Base-by-base conservation (phyloP, 78 protist genomes). In the Diacronema lutheri region DNA sequence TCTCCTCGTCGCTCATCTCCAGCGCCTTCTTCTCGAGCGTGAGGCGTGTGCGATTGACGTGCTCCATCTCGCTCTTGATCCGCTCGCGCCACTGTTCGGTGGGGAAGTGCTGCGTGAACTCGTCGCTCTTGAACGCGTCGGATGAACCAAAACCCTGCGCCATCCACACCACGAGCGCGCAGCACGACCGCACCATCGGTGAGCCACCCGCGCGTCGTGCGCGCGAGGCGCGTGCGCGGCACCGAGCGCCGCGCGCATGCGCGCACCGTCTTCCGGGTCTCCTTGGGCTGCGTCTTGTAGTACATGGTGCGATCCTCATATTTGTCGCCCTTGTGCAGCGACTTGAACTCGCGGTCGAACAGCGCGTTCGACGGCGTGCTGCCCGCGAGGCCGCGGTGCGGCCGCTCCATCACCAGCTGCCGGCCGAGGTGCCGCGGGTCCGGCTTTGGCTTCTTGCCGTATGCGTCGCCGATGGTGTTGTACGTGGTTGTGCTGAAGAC, bases 21-120 rank as follows among this genome's bases (percentile, higher is more conserved):
- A 35, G 31, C 55, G 37, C 77, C 31, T 37, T 44, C 50, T 44
- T 44, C 50, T 44, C 50, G 16, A 44, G 50, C 50, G 50, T 44
- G 16, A 9, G 16, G 50, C 50, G 50, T 7, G 50, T 44, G 50
- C 50, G 50, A 3, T 3, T 44, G 50, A 44, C 50, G 50, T 44
- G 50, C 5, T 12, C 56, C 77, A 69, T 69, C 55, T 69, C 77
- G 0, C 35, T 23, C 29, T 10, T 4, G 77, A 69, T 69, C 33
- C 56, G 46, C 55, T 69, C 56, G 33, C 77, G 46, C 56, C 55
- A 69, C 31, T 69, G 37, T 11, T 69, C 33, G 19, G 50, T 40
- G 56, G 37, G 77, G 61, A 69, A 33, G 77, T 69, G 41, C 10
- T 16, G 44, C 46, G 77, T 23, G 77, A 69, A 69, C 77, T 69